Conservation (phyloP, 371 early-diverging fungal genomes). For the Mucor piriformis region DNA sequence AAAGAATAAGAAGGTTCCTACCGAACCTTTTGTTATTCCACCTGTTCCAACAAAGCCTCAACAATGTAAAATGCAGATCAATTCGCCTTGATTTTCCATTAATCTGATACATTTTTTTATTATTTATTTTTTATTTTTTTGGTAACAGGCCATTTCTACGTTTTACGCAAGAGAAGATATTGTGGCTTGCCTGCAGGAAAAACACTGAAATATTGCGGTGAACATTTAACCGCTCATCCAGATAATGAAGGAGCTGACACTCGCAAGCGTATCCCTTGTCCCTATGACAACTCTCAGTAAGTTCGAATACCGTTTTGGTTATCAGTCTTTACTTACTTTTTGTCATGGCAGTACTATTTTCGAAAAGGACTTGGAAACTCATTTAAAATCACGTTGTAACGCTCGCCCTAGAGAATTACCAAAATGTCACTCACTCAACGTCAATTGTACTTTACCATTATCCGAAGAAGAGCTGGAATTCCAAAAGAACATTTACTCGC, state of each 20-base stretch:
- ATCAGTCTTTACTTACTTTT: too few species aligned
- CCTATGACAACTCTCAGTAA: slow-evolving; percentile 81
- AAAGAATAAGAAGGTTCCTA: slow-evolving; percentile 13
- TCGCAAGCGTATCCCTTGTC: slow-evolving; percentile 72
- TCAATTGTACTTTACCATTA: slow-evolving; percentile 59
- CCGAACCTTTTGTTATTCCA: slow-evolving; percentile 31
- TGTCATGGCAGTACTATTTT: slow-evolving; percentile 67
- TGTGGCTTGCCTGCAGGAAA: slow-evolving; percentile 67
- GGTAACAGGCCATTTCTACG: slow-evolving; percentile 50
- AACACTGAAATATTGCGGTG: slow-evolving; percentile 72
- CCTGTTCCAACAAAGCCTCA: slow-evolving; percentile 49
- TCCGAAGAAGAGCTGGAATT: slow-evolving; percentile 51
- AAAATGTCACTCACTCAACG: slow-evolving; percentile 52
- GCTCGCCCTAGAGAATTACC: slow-evolving; percentile 61
- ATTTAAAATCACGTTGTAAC: slow-evolving; percentile 70
- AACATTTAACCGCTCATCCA: slow-evolving; percentile 59
- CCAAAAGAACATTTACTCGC: slow-evolving; percentile 45
- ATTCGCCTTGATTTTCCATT: not conserved
- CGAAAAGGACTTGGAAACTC: slow-evolving; percentile 65
- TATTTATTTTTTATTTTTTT: not conserved
- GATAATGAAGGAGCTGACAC: slow-evolving; percentile 19
- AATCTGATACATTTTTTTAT: not conserved
- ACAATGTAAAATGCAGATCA: slow-evolving; percentile 35
- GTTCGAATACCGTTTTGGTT: too few species aligned
- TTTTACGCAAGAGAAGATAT: slow-evolving; percentile 58